A percentile compares a stretch with the other conserved stretches of the same genome.
Conservation (phyloP, 2,329 filamentous ascomycete genomes). For the Pyricularia sp. region DNA sequence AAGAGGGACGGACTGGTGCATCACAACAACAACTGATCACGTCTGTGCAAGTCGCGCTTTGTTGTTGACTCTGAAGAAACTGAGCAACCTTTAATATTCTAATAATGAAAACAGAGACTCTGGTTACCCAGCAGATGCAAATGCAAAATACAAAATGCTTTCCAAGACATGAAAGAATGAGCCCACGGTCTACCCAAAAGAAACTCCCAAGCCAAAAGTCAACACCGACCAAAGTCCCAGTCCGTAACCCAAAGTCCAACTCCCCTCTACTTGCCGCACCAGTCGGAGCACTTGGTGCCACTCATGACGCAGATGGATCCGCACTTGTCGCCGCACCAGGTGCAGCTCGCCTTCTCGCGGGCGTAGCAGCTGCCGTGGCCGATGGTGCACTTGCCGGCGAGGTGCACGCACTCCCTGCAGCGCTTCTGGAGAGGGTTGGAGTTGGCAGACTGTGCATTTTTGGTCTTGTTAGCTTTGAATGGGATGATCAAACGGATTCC, state of each 20-base stretch:
- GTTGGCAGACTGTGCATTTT: background rate
- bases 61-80: too few species aligned
- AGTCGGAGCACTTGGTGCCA: background rate
- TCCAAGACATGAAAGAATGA: too few species aligned
- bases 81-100: too few species aligned
- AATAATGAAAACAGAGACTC: too few species aligned
- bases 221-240: too few species aligned
- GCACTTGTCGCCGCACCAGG: slow-evolving; percentile 3
- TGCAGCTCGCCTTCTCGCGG: background rate
- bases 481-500: too few species aligned
- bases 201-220: background rate
- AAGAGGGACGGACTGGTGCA: too few species aligned
- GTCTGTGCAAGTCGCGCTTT: too few species aligned
- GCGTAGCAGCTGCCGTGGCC: slow-evolving; percentile 4
- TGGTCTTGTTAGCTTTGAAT: background rate
- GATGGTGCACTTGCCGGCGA: slow-evolving; percentile 2
- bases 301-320: background rate
- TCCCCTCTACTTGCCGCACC: background rate
- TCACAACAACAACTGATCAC: too few species aligned
- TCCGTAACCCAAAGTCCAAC: background rate
- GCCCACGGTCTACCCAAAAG: background rate
- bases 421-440: background rate
- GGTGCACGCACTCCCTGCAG: slow-evolving; percentile 2
- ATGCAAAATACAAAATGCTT: too few species aligned
- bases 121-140: too few species aligned